Evolutionary conservation across 2,329 filamentous ascomycete genomes (phyloP).

Genomic region (Hymenotorrendiella dingleyae): DNA sequence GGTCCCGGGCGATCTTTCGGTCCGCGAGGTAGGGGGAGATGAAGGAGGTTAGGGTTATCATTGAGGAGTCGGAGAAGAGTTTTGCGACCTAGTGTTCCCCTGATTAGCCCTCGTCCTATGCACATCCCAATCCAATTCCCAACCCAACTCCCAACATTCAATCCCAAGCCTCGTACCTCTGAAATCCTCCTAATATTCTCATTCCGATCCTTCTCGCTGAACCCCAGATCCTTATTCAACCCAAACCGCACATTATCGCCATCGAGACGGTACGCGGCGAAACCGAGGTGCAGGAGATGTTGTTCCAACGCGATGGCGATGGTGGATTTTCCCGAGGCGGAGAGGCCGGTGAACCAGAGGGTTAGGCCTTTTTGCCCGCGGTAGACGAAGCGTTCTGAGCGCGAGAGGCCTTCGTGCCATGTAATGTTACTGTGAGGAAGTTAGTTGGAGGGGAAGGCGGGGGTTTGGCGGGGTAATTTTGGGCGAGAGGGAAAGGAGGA

Average conservation of each 20-base stretch:
- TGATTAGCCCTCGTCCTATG: background rate
- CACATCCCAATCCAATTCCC: background rate
- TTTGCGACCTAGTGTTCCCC: constrained; percentile 67
- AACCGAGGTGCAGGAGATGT: constrained; percentile 80
- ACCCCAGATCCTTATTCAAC: constrained; percentile 95
- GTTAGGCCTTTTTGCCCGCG: constrained; percentile 88
- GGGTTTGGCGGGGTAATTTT: constrained; percentile 25
- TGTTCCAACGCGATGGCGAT: constrained; percentile 96
- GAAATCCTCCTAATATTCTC: constrained; percentile 97
- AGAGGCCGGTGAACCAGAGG: constrained; percentile 96
- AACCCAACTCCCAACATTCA: background rate
- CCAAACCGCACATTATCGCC: constrained; percentile 98
- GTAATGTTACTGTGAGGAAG: constrained; percentile 67
- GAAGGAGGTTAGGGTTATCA: constrained; percentile 88
- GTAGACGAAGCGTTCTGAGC: constrained; percentile 65
- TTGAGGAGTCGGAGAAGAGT: constrained; percentile 86
- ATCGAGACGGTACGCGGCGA: constrained; percentile 87
- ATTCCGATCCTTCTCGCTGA: constrained; percentile 85
- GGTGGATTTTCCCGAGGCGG: constrained; percentile 93
- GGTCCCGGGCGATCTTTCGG: constrained; percentile 70
- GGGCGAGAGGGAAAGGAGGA: background rate
- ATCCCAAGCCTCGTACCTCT: constrained; percentile 46
- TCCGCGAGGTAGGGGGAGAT: constrained; percentile 93
- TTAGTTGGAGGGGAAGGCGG: constrained; percentile 8
- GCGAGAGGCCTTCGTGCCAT: constrained; percentile 75